Conservation (phyloP, 2,329 filamentous ascomycete species). For the Colletotrichum sp. region DNA sequence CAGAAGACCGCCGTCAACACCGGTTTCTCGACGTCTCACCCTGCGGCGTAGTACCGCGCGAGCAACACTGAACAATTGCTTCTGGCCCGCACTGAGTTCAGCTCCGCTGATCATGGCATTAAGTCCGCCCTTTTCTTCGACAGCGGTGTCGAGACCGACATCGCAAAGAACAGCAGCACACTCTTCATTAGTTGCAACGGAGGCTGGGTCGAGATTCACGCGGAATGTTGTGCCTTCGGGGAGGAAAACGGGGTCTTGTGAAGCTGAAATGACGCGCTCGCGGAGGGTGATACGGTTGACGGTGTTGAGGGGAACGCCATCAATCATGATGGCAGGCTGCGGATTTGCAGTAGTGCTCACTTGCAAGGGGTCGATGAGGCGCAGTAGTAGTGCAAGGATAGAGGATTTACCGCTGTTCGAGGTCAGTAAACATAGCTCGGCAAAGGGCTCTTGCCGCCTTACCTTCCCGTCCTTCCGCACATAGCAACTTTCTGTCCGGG, state of each 20-base stretch:
- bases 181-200: slow-evolving; percentile 28
- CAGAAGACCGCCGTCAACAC: slow-evolving; percentile 24
- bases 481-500: slow-evolving; percentile 38
- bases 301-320: slow-evolving; percentile 37
- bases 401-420: slow-evolving; percentile 47
- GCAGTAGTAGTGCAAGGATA: slow-evolving; percentile 41
- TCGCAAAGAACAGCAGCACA: slow-evolving; percentile 38
- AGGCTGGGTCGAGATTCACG: slow-evolving; percentile 47
- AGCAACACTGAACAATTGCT: slow-evolving; percentile 67
- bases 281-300: slow-evolving; percentile 48
- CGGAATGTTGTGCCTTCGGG: slow-evolving; percentile 40
- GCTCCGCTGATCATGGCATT: slow-evolving; percentile 38
- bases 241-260: slow-evolving; percentile 59
- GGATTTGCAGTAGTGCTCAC: not conserved
- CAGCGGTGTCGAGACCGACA: slow-evolving; percentile 24
- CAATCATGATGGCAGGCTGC: slow-evolving; percentile 40
- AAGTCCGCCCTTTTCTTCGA: not conserved
- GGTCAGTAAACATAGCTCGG: not conserved
- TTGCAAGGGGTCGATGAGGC: slow-evolving; percentile 43
- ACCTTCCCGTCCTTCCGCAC: slow-evolving; percentile 37
- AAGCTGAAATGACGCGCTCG: slow-evolving; percentile 52
- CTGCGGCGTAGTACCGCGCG: slow-evolving; percentile 57
- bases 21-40: slow-evolving; percentile 23
- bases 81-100: slow-evolving; percentile 61
- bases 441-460: not conserved